Evolutionary conservation across 2,329 filamentous ascomycete species (phyloP), one percentile per base, ranked within the genome.

Genomic region (Cordyceps militaris): DNA sequence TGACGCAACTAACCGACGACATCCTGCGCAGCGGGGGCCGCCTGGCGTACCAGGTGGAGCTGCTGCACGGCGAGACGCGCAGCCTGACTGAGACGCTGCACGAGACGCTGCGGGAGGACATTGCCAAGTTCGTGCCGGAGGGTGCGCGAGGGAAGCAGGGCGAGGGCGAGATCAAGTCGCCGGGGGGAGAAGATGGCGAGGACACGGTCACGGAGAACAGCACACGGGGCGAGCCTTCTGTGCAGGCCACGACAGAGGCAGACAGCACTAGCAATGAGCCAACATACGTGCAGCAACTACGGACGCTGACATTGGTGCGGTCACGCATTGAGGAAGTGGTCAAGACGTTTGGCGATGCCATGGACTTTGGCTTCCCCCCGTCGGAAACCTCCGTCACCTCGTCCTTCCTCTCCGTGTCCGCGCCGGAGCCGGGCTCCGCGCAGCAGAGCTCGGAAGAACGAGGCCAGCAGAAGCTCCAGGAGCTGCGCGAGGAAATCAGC

Each of bases 1-100:
- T 99, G 59, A 96, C 91, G 32, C 87, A 93, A 66, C 78, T 97
- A 60, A 97, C 94, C 11, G 93, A 99, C 71, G 94, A 97, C 64
- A 97, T 99, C 62, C 74, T 99, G 61, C 84, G 94, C 58, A 92
- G 90, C 66, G 90, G 92, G 26, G 91, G 89, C 62, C 82, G 93
- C 4, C 76, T 99, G 58, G 91, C 92, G 21, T 99, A 99, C 68
- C 90, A 97, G 72, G 93, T 97, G 21, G 93, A 97, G 72, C 82
- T 97, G 19, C 73, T 97, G 50, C 84, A 91, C n/a, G 92, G 92
- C 61, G 92, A 97, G 72, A 88, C 91, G 2, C 74, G 91, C 48
- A 81, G 88, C n/a, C 76, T 97, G 36, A 85, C 86, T 1, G 92
- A 97, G 68, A 81, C 87, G 2, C 75, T 97, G 64, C 83, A 85